These are phyloP conservation scores for Leccinum subtestaceum DNA, from an alignment of 768 basidiomycete genomes.

Conservation along the genomic window DNA sequence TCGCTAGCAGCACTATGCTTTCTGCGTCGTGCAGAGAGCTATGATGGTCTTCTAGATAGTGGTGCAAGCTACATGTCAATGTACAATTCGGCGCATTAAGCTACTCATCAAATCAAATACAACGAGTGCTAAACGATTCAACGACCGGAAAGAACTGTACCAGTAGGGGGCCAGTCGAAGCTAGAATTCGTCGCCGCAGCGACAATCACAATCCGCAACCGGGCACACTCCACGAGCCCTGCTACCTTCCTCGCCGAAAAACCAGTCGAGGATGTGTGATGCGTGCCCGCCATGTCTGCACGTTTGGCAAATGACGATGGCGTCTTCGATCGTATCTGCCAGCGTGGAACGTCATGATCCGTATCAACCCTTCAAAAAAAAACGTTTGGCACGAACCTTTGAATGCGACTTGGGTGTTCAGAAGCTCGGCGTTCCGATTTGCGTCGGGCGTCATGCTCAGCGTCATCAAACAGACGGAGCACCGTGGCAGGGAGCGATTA, in stretches of 20 bases:
- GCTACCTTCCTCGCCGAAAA: constrained; percentile 61
- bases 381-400: constrained; percentile 48
- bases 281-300: constrained; percentile 88
- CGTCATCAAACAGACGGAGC: constrained; percentile 80
- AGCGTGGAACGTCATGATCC: background rate
- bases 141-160: background rate
- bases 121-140: background rate
- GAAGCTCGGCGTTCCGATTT: constrained; percentile 56
- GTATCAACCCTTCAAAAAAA: background rate
- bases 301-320: constrained; percentile 81
- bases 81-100: background rate
- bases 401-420: constrained; percentile 40
- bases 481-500: constrained; percentile 65
- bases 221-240: constrained; percentile 58
- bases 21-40: constrained; percentile 33
- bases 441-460: constrained; percentile 64
- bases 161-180: too few species aligned
- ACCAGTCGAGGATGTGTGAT: constrained; percentile 84
- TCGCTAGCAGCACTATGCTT: constrained; percentile 73
- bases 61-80: constrained; percentile 66
- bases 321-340: constrained; percentile 79
- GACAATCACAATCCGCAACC: constrained; percentile 74
- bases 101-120: background rate
- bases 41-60: constrained; percentile 80
- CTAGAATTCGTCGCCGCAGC: constrained; percentile 57